Base-by-base conservation (phyloP, 108 stramenopile genomes). In the Pseudonitzschia multiseries region DNA sequence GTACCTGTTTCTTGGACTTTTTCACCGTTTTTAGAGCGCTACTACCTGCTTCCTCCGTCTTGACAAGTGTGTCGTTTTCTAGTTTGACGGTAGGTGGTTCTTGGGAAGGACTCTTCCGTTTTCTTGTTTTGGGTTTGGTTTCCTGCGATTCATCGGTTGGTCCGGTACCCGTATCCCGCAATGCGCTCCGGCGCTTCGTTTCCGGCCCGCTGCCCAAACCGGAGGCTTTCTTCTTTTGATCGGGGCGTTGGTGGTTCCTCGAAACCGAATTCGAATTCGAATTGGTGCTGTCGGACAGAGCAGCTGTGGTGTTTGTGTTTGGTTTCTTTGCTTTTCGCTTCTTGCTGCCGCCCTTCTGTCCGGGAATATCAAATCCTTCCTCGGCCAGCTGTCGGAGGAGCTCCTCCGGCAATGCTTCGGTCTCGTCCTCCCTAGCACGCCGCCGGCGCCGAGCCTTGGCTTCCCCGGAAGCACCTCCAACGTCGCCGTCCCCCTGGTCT, bases 361-460 rank as follows among this genome's bases (percentile, higher is more conserved):
- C 76, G 10, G 79, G 57, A 28, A 76, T 68, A 62, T 83, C 86
- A 71, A 83, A 86, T 8, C 86, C 86, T 56, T 83, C 80, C 43
- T 43, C 52, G 44, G 71, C 86, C 36, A 83, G 65, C 36, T 74
- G 77, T 29, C 70, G 53, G 62, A 83, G 54, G 44, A 83, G 57
- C 33, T 57, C 46, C 6, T 28, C 54, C 0, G 83, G 79, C 24
- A 84, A 51, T 4, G 1, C 29, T 4, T 8, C 57, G 26, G 29
- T 31, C 2, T 73, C 73, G 14, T 81, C 72, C 33, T 66, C 68
- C 1, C 20, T 22, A 1, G 68, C 53, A 28, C 65, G 59, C 6
- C 72, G 68, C 24, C 73, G 43, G 15, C 73, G 68, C 18, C 43
- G 41, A 43, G 62, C 52, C 65, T 21, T 24, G 22, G 54, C 56